phyloP scores from a whole-genome alignment of 495 filamentous ascomycete species.

The Letharia columbiana region DNA sequence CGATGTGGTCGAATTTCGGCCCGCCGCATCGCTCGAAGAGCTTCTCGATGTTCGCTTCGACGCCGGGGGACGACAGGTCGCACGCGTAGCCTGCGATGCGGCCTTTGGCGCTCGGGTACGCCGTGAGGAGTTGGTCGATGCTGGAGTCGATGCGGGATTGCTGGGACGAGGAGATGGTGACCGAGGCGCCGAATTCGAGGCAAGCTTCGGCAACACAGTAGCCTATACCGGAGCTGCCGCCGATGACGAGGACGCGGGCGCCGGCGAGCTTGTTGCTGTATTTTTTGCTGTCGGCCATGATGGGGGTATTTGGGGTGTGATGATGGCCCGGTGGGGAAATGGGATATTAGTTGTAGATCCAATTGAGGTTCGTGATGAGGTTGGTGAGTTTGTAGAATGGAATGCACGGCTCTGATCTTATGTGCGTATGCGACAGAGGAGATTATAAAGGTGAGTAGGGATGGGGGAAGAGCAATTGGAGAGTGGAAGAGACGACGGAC shows the following conservation, averaged over 20 bases:
- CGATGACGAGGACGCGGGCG: constrained; percentile 43
- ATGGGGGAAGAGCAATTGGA: neutral
- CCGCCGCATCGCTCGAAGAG: constrained; percentile 37
- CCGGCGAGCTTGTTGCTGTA: constrained; percentile 28
- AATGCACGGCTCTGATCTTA: neutral
- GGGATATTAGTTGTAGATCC: neutral
- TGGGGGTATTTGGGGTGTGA: neutral
- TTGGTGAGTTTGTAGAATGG: neutral
- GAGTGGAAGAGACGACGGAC: neutral
- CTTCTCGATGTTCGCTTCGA: constrained; percentile 39
- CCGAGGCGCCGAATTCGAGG: constrained; percentile 41
- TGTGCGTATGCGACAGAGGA: neutral
- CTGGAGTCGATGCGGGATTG: constrained; percentile 34
- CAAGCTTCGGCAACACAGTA: constrained; percentile 44
- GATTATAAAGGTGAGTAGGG: too few species aligned
- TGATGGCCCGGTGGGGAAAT: neutral
- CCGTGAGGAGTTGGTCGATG: constrained; percentile 31
- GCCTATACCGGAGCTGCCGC: constrained; percentile 50
- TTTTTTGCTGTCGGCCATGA: constrained; percentile 22
- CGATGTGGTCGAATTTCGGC: constrained; percentile 48
- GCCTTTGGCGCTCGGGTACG: constrained; percentile 32
- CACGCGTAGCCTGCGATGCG: constrained; percentile 38
- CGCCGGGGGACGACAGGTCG: constrained; percentile 40
- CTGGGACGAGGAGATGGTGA: constrained; percentile 48
- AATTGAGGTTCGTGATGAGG: neutral